Conservation (phyloP, 2,329 filamentous ascomycete genomes). For the Venturia asperata region DNA sequence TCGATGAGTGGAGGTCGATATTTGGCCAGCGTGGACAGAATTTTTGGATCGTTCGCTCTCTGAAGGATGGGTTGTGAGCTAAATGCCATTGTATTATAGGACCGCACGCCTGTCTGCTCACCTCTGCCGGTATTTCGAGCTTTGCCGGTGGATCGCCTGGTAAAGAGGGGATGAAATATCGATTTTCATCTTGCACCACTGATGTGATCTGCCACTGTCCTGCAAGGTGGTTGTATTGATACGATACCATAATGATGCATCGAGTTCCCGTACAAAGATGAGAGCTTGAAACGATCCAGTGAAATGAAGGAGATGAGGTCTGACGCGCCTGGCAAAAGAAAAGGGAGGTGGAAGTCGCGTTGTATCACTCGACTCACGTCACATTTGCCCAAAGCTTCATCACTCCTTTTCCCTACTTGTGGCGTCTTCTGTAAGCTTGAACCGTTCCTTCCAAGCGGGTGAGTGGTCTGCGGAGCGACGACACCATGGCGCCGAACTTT, state of each 20-base stretch:
- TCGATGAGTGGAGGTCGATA: conserved; percentile 15
- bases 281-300: neutral
- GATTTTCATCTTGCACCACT: neutral
- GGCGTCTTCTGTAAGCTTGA: neutral
- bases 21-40: conserved; percentile 12
- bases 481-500: neutral
- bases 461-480: neutral
- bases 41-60: conserved; percentile 16
- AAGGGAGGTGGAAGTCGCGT: neutral
- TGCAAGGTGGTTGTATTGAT: conserved; percentile 14
- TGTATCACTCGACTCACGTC: neutral
- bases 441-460: no score
- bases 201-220: conserved; percentile 10
- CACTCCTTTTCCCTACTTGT: conserved; percentile 4
- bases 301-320: neutral
- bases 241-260: conserved; percentile 10
- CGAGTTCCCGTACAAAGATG: neutral
- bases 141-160: conserved; percentile 12
- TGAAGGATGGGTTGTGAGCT: neutral
- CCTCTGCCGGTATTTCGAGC: conserved; percentile 16
- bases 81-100: neutral
- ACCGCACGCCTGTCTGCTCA: neutral
- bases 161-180: conserved; percentile 10
- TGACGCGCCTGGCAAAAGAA: neutral
- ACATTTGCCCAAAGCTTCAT: neutral